Base-by-base conservation (phyloP, 768 basidiomycete species). In the Mycena metata region DNA sequence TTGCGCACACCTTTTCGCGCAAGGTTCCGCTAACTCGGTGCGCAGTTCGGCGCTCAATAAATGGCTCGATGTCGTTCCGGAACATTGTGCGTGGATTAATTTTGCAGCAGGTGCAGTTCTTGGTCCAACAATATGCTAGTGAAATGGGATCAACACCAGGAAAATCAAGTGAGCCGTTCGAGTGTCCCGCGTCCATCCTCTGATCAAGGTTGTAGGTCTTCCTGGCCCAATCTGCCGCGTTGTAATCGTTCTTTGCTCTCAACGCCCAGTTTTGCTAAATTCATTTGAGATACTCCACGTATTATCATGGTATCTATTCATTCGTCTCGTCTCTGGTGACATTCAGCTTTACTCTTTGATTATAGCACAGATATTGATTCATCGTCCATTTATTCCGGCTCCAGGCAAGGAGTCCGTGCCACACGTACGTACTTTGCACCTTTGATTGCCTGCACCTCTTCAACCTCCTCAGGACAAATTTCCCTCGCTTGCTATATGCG, bases 381-480 rank as follows among this genome's bases (percentile, higher is more conserved):
- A 69, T 39, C 67, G 67, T 16, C 55, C 35, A 12, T 64, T 64
- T 43, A 69, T 69, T 21, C 61, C 67, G 15, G 39, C 60, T 12
- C 56, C 67, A 5, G 61, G 61, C 7, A 52, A 56, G 12, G 17
- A 39, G 17, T 17, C 36, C 4, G 23, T 17, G 16, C 49, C 15
- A 3, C 33, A 17, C 17, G 58, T 60, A 39, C 1, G 59, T 36
- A 19, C 1, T 17, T 19, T 24, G 0, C n/a, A 5, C 41, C 51
- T 1, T 43, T 15, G 8, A 41, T 19, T 12, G 42, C 4, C 13
- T 6, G 30, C 30, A 30, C 30, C 30, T 47, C 17, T 10, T 17
- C 26, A 84, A 36, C 16, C 85, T 86, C 12, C 81, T 80, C 9
- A 81, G 86, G 80, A 84, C 63, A 85, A 19, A 10, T 61, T 61